Evolutionary conservation across 2,329 filamentous ascomycete species (phyloP).

Genomic region (Aspergillus carbonarius): DNA sequence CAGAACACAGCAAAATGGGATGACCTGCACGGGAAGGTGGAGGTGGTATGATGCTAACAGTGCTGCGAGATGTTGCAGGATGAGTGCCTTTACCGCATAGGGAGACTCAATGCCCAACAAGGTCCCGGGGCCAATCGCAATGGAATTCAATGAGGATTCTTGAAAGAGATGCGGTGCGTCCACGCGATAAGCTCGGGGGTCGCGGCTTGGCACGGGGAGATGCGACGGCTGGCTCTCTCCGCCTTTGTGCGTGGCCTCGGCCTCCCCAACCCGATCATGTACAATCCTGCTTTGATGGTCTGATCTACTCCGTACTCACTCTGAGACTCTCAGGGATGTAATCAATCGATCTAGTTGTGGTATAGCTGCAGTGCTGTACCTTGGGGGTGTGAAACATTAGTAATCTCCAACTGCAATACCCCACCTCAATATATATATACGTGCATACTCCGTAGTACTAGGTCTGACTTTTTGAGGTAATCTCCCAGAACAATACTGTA

Average conservation of each 20-base stretch:
- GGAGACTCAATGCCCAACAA: neutral
- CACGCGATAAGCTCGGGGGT: constrained; percentile 16
- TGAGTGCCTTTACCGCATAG: neutral
- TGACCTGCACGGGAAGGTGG: neutral
- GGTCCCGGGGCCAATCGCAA: neutral
- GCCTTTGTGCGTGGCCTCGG: neutral
- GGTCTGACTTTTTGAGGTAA: too few species aligned
- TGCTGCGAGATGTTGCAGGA: neutral
- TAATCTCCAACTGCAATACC: too few species aligned
- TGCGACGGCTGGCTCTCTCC: neutral
- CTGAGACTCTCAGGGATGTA: too few species aligned
- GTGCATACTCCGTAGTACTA: too few species aligned
- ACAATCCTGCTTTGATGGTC: neutral
- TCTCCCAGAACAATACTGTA: too few species aligned
- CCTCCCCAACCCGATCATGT: neutral
- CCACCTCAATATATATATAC: too few species aligned
- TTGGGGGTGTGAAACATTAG: too few species aligned
- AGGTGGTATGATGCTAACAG: neutral
- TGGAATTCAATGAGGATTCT: neutral
- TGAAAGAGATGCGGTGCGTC: constrained; percentile 11
- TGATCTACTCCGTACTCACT: too few species aligned
- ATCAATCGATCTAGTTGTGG: too few species aligned
- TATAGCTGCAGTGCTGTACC: too few species aligned
- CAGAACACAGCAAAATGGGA: neutral
- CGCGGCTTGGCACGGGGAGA: constrained; percentile 13